Conservation (phyloP, 331 rosid genomes). For the Spiraea crenata region DNA sequence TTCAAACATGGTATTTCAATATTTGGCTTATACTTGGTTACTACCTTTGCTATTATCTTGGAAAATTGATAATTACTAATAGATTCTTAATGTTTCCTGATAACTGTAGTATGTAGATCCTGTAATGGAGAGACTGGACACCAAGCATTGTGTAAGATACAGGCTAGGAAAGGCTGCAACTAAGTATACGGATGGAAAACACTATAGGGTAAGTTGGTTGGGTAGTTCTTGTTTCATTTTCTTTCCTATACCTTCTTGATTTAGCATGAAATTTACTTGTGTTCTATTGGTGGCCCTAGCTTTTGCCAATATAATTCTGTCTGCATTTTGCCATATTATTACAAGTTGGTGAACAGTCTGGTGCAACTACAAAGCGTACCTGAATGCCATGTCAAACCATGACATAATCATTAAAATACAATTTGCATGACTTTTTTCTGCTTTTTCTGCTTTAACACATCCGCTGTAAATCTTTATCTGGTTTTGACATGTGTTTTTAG, state of each 20-base stretch:
- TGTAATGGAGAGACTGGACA: constrained; percentile 80
- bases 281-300: not conserved
- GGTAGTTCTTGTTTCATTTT: constrained; percentile 14
- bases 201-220: constrained; percentile 66
- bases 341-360: not conserved
- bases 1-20: constrained; percentile 66
- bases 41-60: not conserved
- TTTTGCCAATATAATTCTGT: not conserved
- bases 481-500: not conserved
- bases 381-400: not conserved
- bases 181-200: constrained; percentile 85
- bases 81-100: constrained; percentile 24
- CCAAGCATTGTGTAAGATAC: constrained; percentile 76
- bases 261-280: not conserved
- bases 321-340: not conserved
- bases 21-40: constrained; percentile 18
- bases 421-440: not conserved
- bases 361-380: not conserved
- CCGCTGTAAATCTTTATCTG: not conserved
- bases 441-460: not conserved
- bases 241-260: not conserved
- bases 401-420: not conserved
- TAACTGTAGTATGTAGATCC: constrained; percentile 86
- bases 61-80: constrained; percentile 1
- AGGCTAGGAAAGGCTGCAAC: constrained; percentile 91